Evolutionary conservation across 768 basidiomycete genomes (phyloP).

Genomic region (Lactarius quietus): DNA sequence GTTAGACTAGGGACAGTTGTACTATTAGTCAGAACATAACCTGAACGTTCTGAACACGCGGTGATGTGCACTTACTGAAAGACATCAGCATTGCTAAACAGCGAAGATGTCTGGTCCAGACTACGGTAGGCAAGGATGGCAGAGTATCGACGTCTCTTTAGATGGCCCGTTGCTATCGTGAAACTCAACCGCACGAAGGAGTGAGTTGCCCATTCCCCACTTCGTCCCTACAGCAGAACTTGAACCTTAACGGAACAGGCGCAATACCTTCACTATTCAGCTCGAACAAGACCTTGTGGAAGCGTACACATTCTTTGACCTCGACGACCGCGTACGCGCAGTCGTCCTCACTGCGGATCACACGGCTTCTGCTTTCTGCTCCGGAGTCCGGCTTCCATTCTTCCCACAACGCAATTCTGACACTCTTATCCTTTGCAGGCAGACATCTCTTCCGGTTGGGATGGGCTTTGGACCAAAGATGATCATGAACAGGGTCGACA

Average conservation of each 20-base stretch:
- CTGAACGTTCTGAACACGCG: too few species aligned
- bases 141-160: conserved; percentile 41
- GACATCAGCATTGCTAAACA: background rate
- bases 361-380: conserved; percentile 50
- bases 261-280: conserved; percentile 41
- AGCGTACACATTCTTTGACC: conserved; percentile 45
- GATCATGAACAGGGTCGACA: conserved; percentile 46
- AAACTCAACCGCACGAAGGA: conserved; percentile 47
- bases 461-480: conserved; percentile 35
- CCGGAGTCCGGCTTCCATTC: conserved; percentile 43
- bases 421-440: conserved; percentile 35
- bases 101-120: conserved; percentile 19
- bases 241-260: conserved; percentile 32
- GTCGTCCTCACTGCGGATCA: conserved; percentile 51
- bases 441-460: conserved; percentile 50
- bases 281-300: conserved; percentile 41
- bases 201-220: conserved; percentile 31
- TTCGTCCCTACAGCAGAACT: background rate
- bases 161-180: conserved; percentile 45
- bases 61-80: too few species aligned
- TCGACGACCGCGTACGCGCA: conserved; percentile 50
- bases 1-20: background rate
- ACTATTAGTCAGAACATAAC: background rate
- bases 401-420: background rate
- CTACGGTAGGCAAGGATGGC: conserved; percentile 34